Base-by-base conservation (phyloP, 2,329 filamentous ascomycete species). In the Pseudopyricularia cyperi region DNA sequence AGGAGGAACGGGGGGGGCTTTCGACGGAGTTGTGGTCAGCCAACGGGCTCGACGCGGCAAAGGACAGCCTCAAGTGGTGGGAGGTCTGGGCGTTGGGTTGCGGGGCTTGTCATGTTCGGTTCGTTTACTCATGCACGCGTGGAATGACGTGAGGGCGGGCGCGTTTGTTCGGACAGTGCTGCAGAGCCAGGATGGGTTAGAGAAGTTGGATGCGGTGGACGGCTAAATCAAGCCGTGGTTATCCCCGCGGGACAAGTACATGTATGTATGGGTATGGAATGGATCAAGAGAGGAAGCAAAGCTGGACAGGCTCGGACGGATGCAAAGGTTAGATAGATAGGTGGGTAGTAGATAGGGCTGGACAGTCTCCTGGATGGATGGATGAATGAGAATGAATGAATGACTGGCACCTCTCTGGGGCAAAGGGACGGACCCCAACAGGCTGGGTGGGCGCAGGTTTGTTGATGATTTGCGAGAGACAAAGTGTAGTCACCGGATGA, bases 61-160 rank as follows among this genome's bases (percentile, higher is more conserved):
- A 28, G 35, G 30, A 37, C 49, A 46, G 49, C 49, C 33, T 44
- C 35, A 34, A 28, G 26, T 51, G 33, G n/a, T 48, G 15, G 46
- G 30, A 48, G 32, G 26, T 48, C 30, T 32, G 46, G 46, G n/a
- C 30, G n/a, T 48, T 12, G 46, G 30, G 30, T 48, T 42, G 49
- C 37, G 49, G 49, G 49, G 49, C 35, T 22, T 30, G 35, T 44
- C 49, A 51, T 51, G 49, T 44, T 51, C 49, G 37, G 17, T 42
- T 42, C 17, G 37, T 42, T 42, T 19, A 42, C 37, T n/a, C 37
- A 51, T 44, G 49, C 35, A 50, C 35, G 48, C 48, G 35, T 26
- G 33, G 33, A 26, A 50, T 50, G 48, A 50, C 48, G 48, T 50
- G 44, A 47, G 14, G 44, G 37, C 37, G 17, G 7, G 6, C 22